Evolutionary conservation across 225 moss, liverwort and hornwort species (phyloP).

Genomic region (Climacium dendroides): DNA sequence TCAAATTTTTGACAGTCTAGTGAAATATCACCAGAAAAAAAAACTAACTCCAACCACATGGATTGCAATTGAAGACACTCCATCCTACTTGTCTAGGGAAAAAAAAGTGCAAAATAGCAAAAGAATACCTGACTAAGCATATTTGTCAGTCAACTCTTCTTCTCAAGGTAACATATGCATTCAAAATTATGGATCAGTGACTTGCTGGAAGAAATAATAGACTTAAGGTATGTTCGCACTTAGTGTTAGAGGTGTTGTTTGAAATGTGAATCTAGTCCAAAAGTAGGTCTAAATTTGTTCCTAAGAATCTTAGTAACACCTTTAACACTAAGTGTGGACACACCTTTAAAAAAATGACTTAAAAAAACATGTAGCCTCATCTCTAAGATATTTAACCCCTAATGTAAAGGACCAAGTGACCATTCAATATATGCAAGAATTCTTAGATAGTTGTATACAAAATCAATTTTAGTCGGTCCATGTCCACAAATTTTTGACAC

Average conservation of each 20-base stretch:
- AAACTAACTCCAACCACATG: not conserved
- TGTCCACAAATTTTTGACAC: not conserved
- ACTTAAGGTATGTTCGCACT: no score
- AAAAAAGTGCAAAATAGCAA: not conserved
- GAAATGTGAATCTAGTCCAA: no score
- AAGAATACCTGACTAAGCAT: not conserved
- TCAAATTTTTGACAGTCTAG: no score
- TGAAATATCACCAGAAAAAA: no score
- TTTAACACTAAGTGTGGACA: no score
- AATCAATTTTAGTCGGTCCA: not conserved
- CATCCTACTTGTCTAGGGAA: not conserved
- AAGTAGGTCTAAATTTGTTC: no score
- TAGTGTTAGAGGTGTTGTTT: no score
- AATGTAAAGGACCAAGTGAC: not conserved
- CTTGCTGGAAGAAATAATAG: not conserved
- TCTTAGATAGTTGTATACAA: rapidly evolving
- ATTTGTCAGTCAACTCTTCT: not conserved
- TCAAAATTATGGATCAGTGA: not conserved
- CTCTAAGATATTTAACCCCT: not conserved
- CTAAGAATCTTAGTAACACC: no score
- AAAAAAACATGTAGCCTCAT: not conserved
- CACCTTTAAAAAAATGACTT: not conserved
- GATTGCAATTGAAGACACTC: not conserved
- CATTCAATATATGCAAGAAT: rapidly evolving
- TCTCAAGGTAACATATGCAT: not conserved